These are phyloP conservation scores for Nakazawaea peltata DNA, from an alignment of 805 yeast species.

Conservation along the genomic window DNA sequence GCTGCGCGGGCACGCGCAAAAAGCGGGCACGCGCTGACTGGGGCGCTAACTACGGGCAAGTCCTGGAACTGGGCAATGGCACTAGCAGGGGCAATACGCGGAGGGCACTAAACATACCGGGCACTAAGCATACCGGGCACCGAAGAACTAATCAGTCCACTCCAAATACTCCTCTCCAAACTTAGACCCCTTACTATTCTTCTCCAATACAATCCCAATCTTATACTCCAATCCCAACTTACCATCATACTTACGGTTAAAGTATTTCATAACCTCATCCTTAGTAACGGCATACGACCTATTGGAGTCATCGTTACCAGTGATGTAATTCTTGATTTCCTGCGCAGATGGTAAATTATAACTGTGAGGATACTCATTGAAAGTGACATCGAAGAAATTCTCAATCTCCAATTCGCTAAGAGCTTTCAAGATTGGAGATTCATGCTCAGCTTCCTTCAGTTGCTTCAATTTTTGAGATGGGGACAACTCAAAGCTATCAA, in stretches of 20 bases:
- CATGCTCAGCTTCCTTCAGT: background rate
- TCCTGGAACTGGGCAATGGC: no score
- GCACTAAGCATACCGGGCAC: no score
- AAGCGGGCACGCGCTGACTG: no score
- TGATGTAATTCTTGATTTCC: constrained; percentile 57
- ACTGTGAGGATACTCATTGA: constrained; percentile 44
- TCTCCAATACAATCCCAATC: constrained; percentile 48
- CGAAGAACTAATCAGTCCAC: constrained; percentile 32
- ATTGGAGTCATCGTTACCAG: constrained; percentile 60
- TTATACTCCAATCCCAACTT: constrained; percentile 59
- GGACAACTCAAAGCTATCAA: constrained; percentile 7
- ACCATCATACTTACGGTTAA: constrained; percentile 38
- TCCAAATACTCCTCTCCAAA: constrained; percentile 34
- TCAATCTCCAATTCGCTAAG: constrained; percentile 29
- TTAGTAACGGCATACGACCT: constrained; percentile 64
- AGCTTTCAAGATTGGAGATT: constrained; percentile 3
- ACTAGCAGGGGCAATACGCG: no score
- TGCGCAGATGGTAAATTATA: constrained; percentile 76
- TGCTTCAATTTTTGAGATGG: constrained; percentile 7
- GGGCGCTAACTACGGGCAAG: no score
- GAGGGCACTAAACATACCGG: no score
- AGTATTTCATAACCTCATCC: constrained; percentile 58
- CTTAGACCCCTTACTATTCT: constrained; percentile 42
- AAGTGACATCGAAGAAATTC: constrained; percentile 28
- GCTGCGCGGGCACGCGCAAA: no score